Evolutionary conservation across 257 asterid species (phyloP), one percentile per base, ranked within the genome.

Genomic region (Dorcoceras hygrometricum): DNA sequence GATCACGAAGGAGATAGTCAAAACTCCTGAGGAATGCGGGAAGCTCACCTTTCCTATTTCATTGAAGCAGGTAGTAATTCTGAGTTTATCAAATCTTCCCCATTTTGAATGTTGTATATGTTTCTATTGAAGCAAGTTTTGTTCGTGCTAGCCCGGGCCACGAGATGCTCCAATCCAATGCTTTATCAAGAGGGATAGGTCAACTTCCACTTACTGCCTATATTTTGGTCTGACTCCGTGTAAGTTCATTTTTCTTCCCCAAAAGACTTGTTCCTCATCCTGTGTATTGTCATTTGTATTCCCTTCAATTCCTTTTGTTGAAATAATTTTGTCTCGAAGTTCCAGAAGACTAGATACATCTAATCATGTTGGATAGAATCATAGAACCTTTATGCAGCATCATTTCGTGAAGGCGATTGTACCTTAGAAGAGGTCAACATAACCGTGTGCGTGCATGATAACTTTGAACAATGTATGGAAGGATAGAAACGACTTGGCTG

Each of bases 21-120:
- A 79, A 83, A 88, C 96, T 26, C 98, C 92, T 0, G 97, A 86
- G 75, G 89, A 87, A 82, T 93, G 97, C 77, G 96, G 98, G 77
- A 89, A 84, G 76, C 87, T 93, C 67, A 92, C 98, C 14, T 84
- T 89, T 64, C 97, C 98, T 57, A 89, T 89, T 78, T 92, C 98
- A n/a, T 71, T 93, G 48, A 93, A 93, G 81, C 98, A 93, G 94
- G 97, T 85, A 76, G 63, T 36, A 62, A 9, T 54, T 71, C 20
- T 9, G 20, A 54, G 69, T 57, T 71, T 3, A 22, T 53, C 9
- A 65, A 18, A 58, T 51, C n/a, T n/a, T n/a, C 53, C 26, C 43
- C 1, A 26, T 28, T 4, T 43, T 43, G 51, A 43, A 12, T 43
- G 51, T 43, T 43, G 51, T 43, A 14, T 12, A 19, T 43, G 51